phyloP scores from a whole-genome alignment of 2,329 filamentous ascomycete genomes.

The Annulohypoxylon truncatum region DNA sequence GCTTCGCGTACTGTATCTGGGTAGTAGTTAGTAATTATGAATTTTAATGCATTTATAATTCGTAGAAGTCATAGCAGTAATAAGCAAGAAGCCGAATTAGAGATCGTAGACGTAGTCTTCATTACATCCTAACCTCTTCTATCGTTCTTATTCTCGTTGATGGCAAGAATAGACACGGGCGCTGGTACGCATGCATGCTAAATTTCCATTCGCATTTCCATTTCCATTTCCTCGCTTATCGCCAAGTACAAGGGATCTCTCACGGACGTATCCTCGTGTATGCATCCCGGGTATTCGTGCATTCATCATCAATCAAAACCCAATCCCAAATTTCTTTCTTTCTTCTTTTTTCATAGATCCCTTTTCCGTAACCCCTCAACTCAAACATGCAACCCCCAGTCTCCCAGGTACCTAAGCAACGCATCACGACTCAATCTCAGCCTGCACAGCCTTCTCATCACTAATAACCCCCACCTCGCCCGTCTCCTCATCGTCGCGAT shows the following conservation, averaged over 20 bases:
- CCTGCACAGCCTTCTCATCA: constrained; percentile 42
- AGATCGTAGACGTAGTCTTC: not conserved
- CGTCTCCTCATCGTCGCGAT: constrained; percentile 37
- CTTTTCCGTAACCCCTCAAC: not conserved
- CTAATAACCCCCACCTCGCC: constrained; percentile 19
- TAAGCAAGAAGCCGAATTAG: no score
- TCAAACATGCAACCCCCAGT: not conserved
- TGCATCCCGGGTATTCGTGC: not conserved
- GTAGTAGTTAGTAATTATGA: not conserved
- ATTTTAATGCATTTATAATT: not conserved
- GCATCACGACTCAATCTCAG: constrained; percentile 23
- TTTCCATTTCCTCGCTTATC: not conserved
- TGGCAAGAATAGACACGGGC: not conserved
- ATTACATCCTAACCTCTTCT: not conserved
- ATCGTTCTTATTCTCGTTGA: not conserved
- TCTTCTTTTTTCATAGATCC: not conserved
- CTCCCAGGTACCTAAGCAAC: no score
- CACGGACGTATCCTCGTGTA: no score
- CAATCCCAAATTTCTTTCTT: not conserved
- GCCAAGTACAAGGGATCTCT: not conserved
- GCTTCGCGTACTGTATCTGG: no score
- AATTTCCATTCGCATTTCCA: not conserved
- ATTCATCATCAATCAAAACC: not conserved
- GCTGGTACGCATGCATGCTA: not conserved
- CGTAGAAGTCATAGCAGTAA: not conserved